Evolutionary conservation across 495 filamentous ascomycete genomes (phyloP).

Genomic region (Symbiotaphrina buchneri): DNA sequence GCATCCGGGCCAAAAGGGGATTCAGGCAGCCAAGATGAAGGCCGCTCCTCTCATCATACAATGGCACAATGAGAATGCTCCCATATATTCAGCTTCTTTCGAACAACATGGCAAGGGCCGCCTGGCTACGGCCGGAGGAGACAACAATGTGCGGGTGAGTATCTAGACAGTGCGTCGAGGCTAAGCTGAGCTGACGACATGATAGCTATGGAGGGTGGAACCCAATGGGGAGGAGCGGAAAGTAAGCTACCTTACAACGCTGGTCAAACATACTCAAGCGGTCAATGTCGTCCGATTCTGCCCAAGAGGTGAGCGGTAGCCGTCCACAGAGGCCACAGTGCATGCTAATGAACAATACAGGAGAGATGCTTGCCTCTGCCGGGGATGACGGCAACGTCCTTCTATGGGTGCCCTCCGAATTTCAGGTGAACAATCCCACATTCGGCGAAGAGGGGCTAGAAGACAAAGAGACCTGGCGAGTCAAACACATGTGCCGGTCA

Average conservation of each 20-base stretch:
- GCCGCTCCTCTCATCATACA: constrained; percentile 75
- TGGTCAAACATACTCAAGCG: constrained; percentile 84
- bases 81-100: constrained; percentile 91
- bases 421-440: constrained; percentile 29
- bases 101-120: constrained; percentile 84
- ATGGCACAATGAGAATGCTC: constrained; percentile 89
- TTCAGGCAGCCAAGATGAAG: constrained; percentile 38
- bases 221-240: constrained; percentile 66
- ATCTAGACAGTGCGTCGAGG: constrained; percentile 4
- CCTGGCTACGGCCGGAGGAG: constrained; percentile 82
- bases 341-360: constrained; percentile 21
- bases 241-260: constrained; percentile 74
- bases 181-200: no score
- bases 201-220: constrained; percentile 77
- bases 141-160: constrained; percentile 88
- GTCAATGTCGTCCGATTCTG: constrained; percentile 97
- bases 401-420: constrained; percentile 79
- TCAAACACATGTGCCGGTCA: constrained; percentile 93
- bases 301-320: constrained; percentile 43
- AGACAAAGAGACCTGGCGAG: constrained; percentile 91
- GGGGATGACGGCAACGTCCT: constrained; percentile 95
- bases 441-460: constrained; percentile 73
- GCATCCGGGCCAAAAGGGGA: no score
- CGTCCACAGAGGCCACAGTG: constrained; percentile 1
- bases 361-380: constrained; percentile 81